These are phyloP conservation scores for Metschnikowia gelsemii DNA, from an alignment of 805 yeast genomes.

Conservation along the genomic window DNA sequence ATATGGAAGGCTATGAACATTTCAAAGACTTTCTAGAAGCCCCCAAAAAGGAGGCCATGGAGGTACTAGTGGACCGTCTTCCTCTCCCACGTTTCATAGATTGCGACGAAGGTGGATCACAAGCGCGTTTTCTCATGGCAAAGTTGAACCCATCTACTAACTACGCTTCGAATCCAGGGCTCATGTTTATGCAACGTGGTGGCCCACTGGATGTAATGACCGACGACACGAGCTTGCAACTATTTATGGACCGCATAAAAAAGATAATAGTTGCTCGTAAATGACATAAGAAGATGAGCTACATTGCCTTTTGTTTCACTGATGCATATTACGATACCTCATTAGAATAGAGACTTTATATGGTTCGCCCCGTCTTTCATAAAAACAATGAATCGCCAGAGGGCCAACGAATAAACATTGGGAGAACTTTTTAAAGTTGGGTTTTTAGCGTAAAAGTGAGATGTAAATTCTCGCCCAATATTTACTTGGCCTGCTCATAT, in stretches of 20 bases:
- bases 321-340: too few relatives aligned
- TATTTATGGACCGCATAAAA: constrained; percentile 55
- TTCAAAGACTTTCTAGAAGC: constrained; percentile 59
- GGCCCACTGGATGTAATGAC: constrained; percentile 45
- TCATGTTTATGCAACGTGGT: constrained; percentile 22
- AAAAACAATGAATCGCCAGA: too few relatives aligned
- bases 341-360: too few relatives aligned
- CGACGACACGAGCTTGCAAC: constrained; percentile 59
- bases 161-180: constrained; percentile 43
- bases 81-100: constrained; percentile 73
- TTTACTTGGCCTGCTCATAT: too few relatives aligned
- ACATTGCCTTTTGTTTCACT: too few relatives aligned
- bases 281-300: background rate
- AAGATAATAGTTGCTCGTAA: constrained; percentile 28
- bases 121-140: constrained; percentile 68
- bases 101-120: constrained; percentile 75
- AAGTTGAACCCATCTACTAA: constrained; percentile 66
- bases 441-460: too few relatives aligned
- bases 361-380: too few relatives aligned
- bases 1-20: constrained; percentile 56
- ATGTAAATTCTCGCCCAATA: too few relatives aligned
- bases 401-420: too few relatives aligned
- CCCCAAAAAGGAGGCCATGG: constrained; percentile 66
- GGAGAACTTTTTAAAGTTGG: too few relatives aligned
- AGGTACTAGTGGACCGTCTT: constrained; percentile 61